These are phyloP conservation scores for Aureobasidium mangrovei DNA, from an alignment of 2,329 filamentous ascomycete genomes.

Conservation along the genomic window DNA sequence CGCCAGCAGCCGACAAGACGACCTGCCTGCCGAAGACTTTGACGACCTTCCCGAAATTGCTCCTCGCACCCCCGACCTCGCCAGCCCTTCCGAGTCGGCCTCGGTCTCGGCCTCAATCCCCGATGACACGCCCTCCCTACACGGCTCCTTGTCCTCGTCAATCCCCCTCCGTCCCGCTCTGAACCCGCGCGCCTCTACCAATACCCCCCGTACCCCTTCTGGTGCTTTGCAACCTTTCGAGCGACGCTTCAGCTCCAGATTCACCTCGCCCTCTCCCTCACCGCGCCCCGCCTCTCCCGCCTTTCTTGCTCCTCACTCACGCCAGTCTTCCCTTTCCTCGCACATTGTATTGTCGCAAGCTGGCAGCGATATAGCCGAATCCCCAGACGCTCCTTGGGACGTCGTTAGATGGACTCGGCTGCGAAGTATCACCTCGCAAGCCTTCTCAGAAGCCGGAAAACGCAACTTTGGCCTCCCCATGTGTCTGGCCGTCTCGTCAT, in stretches of 20 bases:
- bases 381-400: conserved; percentile 80
- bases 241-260: conserved; percentile 81
- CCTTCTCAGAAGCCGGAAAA: conserved; percentile 85
- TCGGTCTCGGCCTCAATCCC: conserved; percentile 59
- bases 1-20: conserved; percentile 11
- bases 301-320: conserved; percentile 63
- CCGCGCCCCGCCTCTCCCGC: conserved; percentile 59
- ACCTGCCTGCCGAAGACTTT: conserved; percentile 14
- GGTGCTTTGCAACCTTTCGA: conserved; percentile 90
- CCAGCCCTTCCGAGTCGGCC: conserved; percentile 60
- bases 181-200: conserved; percentile 51
- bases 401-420: conserved; percentile 93
- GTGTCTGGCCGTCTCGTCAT: conserved; percentile 77
- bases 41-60: conserved; percentile 19
- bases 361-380: conserved; percentile 39
- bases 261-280: conserved; percentile 49
- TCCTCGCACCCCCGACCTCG: conserved; percentile 30
- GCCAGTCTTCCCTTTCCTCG: conserved; percentile 70
- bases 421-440: conserved; percentile 77
- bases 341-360: conserved; percentile 51
- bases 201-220: conserved; percentile 59
- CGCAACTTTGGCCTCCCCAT: conserved; percentile 89
- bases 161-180: conserved; percentile 46
- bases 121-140: conserved; percentile 76
- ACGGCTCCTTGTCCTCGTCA: conserved; percentile 51